phyloP scores from a whole-genome alignment of 2,329 filamentous ascomycete genomes.

The Penicillium psychrosexuale region DNA sequence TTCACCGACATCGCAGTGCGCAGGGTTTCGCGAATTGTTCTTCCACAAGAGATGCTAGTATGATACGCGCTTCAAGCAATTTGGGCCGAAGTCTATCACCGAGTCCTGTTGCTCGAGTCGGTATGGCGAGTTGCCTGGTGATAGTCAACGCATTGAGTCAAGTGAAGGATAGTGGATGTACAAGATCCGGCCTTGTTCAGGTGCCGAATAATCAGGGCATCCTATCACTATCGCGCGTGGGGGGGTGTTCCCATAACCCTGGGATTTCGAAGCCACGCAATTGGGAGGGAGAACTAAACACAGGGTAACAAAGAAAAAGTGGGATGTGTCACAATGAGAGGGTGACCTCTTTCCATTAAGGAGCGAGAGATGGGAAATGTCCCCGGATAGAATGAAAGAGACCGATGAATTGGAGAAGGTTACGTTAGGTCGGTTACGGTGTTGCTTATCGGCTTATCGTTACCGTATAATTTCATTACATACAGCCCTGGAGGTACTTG shows the following conservation, averaged over 20 bases:
- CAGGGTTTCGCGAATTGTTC: conserved; percentile 15
- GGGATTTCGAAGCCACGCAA: conserved; percentile 1
- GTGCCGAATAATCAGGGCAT: conserved; percentile 17
- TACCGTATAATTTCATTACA: background rate
- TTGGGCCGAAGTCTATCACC: background rate
- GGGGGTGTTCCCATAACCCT: conserved; percentile 10
- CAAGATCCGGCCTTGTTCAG: conserved; percentile 15
- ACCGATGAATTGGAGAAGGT: conserved; percentile 9
- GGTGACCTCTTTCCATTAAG: conserved; percentile 3
- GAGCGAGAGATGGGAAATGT: conserved; percentile 7
- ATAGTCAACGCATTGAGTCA: conserved; percentile 22
- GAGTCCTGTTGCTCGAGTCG: background rate
- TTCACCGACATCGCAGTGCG: conserved; percentile 43
- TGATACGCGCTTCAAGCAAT: conserved; percentile 4
- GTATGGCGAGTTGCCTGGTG: background rate
- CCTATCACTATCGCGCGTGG: conserved; percentile 10
- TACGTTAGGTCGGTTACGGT: conserved; percentile 3
- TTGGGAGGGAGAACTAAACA: background rate
- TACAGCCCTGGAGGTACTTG: no score
- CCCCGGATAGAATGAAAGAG: conserved; percentile 8
- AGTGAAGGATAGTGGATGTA: conserved; percentile 7
- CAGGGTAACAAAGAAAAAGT: conserved; percentile 4
- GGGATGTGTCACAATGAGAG: conserved; percentile 5
- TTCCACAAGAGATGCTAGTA: conserved; percentile 13
- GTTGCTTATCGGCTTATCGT: conserved; percentile 11